Percentiles rank a stretch among this genome's conserved stretches.
Conservation (phyloP, 2,329 filamentous ascomycete species). For the Beauveria varroae region DNA sequence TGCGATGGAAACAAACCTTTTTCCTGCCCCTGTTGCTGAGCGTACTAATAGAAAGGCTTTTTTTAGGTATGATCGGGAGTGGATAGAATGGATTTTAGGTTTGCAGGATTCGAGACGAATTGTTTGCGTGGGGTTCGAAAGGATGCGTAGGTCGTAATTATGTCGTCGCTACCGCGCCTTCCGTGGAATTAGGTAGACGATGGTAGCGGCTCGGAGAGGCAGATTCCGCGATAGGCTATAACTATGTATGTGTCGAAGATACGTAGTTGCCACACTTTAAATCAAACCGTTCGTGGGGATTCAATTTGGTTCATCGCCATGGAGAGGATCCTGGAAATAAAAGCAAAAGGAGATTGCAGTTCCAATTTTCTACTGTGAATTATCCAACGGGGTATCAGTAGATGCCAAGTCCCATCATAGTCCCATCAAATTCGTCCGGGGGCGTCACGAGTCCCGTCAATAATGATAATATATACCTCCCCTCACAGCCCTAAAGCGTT, state of each 20-base stretch:
- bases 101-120: neutral
- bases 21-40: neutral
- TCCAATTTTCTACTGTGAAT: neutral
- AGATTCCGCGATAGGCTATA: no score
- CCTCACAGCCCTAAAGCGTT: slow-evolving; percentile 27
- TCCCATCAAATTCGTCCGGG: neutral
- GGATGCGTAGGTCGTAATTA: neutral
- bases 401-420: neutral
- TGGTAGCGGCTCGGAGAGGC: no score
- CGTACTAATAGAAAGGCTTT: neutral
- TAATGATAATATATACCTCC: neutral
- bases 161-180: neutral
- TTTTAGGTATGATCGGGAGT: neutral
- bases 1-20: slow-evolving; percentile 1
- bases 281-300: neutral
- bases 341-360: neutral
- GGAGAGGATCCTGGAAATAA: neutral
- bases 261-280: no score
- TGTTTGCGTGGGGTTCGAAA: neutral
- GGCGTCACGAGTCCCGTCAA: neutral
- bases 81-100: neutral
- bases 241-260: no score
- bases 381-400: neutral
- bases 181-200: no score
- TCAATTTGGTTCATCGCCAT: neutral